Evolutionary conservation across 306 rosid genomes (phyloP).

Genomic region (Quercus suber): DNA sequence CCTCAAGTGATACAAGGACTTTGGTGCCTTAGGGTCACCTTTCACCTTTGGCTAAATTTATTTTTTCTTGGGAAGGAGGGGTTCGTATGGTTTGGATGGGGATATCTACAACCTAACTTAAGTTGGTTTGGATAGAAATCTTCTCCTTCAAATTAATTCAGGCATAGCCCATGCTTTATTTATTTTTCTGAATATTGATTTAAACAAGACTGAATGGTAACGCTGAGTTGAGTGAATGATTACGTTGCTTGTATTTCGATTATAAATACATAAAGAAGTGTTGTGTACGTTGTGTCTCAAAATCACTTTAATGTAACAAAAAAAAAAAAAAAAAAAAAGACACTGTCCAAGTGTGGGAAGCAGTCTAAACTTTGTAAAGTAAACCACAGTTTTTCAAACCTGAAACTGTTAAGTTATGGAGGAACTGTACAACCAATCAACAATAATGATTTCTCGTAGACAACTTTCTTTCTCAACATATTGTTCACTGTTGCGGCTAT

Average conservation of each 20-base stretch:
- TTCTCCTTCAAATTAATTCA: not conserved
- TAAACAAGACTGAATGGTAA: not conserved
- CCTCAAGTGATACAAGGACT: too few relatives aligned
- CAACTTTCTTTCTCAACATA: not conserved
- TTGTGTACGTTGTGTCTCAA: not conserved
- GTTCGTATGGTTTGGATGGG: not conserved
- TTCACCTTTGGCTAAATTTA: too few relatives aligned
- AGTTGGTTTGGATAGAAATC: not conserved
- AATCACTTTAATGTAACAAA: not conserved
- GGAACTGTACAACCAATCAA: not conserved
- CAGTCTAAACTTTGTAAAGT: not conserved
- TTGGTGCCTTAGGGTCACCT: too few relatives aligned
- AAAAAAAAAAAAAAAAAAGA: not conserved
- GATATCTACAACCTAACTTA: not conserved
- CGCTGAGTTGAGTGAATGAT: not conserved
- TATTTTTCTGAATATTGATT: not conserved
- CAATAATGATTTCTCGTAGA: not conserved
- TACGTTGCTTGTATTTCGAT: not conserved
- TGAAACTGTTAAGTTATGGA: not conserved
- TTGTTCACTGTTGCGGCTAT: not conserved
- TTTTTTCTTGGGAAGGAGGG: too few relatives aligned
- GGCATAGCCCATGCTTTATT: not conserved
- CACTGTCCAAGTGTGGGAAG: too few relatives aligned
- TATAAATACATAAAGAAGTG: not conserved
- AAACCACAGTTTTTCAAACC: not conserved